Conservation (phyloP, 2,329 filamentous ascomycete genomes). For the Penicillium glabrum region DNA sequence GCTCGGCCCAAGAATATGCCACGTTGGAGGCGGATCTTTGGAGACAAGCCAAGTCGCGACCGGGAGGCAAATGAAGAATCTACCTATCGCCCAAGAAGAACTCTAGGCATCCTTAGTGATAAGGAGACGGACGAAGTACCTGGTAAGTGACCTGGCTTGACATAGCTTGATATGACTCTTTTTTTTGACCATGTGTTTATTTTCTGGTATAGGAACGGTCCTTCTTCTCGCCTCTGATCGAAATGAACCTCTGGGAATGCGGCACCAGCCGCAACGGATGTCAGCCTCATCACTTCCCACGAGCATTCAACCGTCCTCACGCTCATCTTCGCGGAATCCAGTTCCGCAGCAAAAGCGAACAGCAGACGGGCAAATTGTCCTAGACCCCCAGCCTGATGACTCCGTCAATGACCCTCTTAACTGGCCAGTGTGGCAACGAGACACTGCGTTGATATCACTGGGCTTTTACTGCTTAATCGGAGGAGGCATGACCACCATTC, state of each 20-base stretch:
- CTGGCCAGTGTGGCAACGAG: conserved; percentile 80
- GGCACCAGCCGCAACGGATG: conserved; percentile 61
- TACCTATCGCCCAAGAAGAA: conserved; percentile 49
- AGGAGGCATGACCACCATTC: conserved; percentile 85
- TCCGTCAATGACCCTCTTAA: conserved; percentile 89
- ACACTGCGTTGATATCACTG: conserved; percentile 74
- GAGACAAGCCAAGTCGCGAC: not conserved
- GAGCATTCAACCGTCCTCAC: conserved; percentile 41
- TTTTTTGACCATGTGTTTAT: not conserved
- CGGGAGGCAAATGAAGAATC: not conserved
- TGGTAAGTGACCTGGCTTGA: conserved; percentile 52
- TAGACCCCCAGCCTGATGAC: conserved; percentile 90
- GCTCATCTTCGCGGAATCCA: conserved; percentile 37
- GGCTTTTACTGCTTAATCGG: conserved; percentile 93
- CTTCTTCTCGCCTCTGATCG: conserved; percentile 60
- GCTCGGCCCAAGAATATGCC: not conserved
- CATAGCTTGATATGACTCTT: not conserved
- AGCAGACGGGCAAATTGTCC: conserved; percentile 75
- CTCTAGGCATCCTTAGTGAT: conserved; percentile 81
- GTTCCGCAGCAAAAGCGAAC: conserved; percentile 67
- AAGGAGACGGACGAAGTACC: conserved; percentile 81
- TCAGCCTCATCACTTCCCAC: conserved; percentile 57
- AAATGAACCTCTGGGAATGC: conserved; percentile 63
- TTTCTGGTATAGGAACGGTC: conserved; percentile 53
- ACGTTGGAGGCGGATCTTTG: not conserved